phyloP scores from a whole-genome alignment of 768 basidiomycete genomes.

The Leccinum rimulosum region DNA sequence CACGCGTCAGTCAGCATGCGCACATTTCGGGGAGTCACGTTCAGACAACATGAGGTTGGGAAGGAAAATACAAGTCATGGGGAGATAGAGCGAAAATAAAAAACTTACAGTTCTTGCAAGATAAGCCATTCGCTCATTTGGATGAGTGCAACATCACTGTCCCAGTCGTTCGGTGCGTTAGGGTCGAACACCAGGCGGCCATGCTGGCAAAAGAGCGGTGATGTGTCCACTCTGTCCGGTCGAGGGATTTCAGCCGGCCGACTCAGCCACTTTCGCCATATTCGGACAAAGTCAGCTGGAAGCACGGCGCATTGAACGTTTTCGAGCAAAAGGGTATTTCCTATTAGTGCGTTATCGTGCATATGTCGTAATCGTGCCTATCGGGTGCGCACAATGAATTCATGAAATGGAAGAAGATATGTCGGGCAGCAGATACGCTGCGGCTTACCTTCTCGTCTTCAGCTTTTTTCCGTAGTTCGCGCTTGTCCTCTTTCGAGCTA shows the following conservation, averaged over 20 bases:
- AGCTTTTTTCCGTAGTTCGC: constrained; percentile 58
- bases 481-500: constrained; percentile 59
- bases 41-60: constrained; percentile 6
- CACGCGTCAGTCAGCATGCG: constrained; percentile 25
- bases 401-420: constrained; percentile 19
- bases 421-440: constrained; percentile 4
- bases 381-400: constrained; percentile 13
- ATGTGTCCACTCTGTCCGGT: constrained; percentile 63
- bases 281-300: constrained; percentile 57
- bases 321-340: constrained; percentile 44
- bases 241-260: constrained; percentile 53
- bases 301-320: constrained; percentile 56
- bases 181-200: constrained; percentile 63
- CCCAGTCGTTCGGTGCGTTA: constrained; percentile 55
- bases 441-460: constrained; percentile 73
- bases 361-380: constrained; percentile 66
- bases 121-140: constrained; percentile 63
- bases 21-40: constrained; percentile 3
- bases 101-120: constrained; percentile 54
- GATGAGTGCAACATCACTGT: constrained; percentile 54
- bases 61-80: constrained; percentile 1
- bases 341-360: constrained; percentile 52
- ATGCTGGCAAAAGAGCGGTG: constrained; percentile 66
- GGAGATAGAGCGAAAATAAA: constrained; percentile 5
- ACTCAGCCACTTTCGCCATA: constrained; percentile 70